A percentile compares a stretch with the other conserved stretches of the same genome.
Evolutionary conservation across 2,329 filamentous ascomycete genomes (phyloP).

Genomic region (Beauveria brongniartii): DNA sequence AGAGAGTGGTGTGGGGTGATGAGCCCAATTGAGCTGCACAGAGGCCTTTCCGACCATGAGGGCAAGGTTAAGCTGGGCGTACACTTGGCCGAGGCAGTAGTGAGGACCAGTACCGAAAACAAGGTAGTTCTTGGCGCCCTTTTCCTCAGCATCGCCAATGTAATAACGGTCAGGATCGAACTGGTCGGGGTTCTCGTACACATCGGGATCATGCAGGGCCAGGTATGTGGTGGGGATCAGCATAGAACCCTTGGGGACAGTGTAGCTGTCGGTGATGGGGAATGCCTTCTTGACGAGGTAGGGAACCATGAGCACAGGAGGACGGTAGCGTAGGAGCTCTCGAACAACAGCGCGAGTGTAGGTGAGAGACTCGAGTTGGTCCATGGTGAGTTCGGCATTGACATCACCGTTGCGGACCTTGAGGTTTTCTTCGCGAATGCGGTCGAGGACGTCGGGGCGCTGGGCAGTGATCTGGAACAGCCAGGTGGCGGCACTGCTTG

Average conservation of each 20-base stretch:
- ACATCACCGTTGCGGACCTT: slow-evolving; percentile 66
- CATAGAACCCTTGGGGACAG: slow-evolving; percentile 93
- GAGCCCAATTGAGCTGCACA: slow-evolving; percentile 80
- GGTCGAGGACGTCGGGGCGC: slow-evolving; percentile 83
- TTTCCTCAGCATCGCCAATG: slow-evolving; percentile 77
- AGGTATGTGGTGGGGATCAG: slow-evolving; percentile 86
- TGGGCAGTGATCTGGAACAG: slow-evolving; percentile 91
- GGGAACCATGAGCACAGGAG: slow-evolving; percentile 94
- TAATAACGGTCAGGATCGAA: slow-evolving; percentile 93
- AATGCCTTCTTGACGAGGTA: slow-evolving; percentile 94
- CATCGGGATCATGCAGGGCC: slow-evolving; percentile 83
- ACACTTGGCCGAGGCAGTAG: slow-evolving; percentile 91
- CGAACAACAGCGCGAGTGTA: slow-evolving; percentile 90
- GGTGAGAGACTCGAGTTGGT: slow-evolving; percentile 77
- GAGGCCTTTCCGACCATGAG: slow-evolving; percentile 86
- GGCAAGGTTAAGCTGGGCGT: slow-evolving; percentile 82
- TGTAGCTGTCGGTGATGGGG: slow-evolving; percentile 80
- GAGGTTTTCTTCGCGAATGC: slow-evolving; percentile 86
- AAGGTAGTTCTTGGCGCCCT: slow-evolving; percentile 85
- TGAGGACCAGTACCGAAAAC: slow-evolving; percentile 95
- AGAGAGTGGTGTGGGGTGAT: slow-evolving; percentile 72
- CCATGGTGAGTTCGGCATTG: slow-evolving; percentile 64
- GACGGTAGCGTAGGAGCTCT: slow-evolving; percentile 86
- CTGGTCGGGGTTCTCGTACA: slow-evolving; percentile 80
- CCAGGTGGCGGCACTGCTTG: slow-evolving; percentile 88